Evolutionary conservation across 208 protist genomes (phyloP), one percentile per base, ranked within the genome.

Genomic region (Pavlovales sp.): DNA sequence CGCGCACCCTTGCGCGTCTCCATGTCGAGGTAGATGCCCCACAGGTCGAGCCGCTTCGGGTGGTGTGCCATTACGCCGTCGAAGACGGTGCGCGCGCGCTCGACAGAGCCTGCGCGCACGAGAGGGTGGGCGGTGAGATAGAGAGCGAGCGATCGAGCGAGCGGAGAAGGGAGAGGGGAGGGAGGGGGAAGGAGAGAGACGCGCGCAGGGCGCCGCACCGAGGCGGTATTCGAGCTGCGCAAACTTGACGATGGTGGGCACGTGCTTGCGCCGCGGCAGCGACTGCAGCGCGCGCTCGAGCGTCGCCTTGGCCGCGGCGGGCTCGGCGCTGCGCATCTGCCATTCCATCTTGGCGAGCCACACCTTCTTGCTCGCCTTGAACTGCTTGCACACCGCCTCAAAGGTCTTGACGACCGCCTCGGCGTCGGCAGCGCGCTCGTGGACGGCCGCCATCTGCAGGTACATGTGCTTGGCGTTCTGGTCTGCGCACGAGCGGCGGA

Each of bases 21-120:
- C 93, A 95, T 94, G 89, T 97, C 96, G 36, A 96, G 38, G 86
- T 96, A 97, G 34, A 97, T 77, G 40, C 79, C 91, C 96, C 96
- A 97, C 30, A 96, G 28, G 89, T 97, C 96, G 0, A 94, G 76
- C 75, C 96, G 91, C 78, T 94, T 96, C 4, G 96, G 96, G 86
- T 94, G 94, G 44, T 87, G 94, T 40, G 75, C 67, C 40, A 94
- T 46, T 11, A 95, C 76, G 75, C 88, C 90, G 42, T 87, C 41
- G 83, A 96, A 95, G 57, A 96, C 93, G 47, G 94, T 95, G 37
- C 94, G 88, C n/a, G 94, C 96, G 46, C 95, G 90, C 85, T 96
- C 96, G 32, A 86, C n/a, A 40, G 75, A 81, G 26, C 57, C 57
- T 71, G 57, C 7, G 57, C 26, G 57, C 14, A 28, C 57, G 26